Conservation (phyloP, 23 red algal species). For the Gracilaria caudata region DNA sequence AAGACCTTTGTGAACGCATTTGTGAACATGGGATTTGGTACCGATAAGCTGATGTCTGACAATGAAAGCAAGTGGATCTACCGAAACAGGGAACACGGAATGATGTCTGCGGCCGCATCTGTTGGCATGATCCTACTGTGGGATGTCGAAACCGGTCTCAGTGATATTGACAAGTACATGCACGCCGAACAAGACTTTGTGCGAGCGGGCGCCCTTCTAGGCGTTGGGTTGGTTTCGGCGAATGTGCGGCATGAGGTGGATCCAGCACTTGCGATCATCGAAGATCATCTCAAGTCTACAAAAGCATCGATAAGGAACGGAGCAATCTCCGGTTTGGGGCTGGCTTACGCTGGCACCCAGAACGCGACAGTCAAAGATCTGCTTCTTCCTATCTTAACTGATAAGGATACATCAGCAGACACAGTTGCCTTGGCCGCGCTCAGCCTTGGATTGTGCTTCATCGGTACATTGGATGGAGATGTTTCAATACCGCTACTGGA, state of each 20-base stretch:
- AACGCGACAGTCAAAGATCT: slow-evolving; percentile 74
- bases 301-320: slow-evolving; percentile 61
- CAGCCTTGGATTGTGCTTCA: slow-evolving; percentile 85
- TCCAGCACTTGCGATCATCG: slow-evolving; percentile 86
- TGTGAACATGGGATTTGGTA: slow-evolving; percentile 93
- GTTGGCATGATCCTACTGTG: slow-evolving; percentile 94
- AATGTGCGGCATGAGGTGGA: slow-evolving; percentile 90
- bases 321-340: slow-evolving; percentile 89
- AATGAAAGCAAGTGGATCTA: slow-evolving; percentile 89
- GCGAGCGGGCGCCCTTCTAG: slow-evolving; percentile 85
- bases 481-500: slow-evolving; percentile 85
- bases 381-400: slow-evolving; percentile 82
- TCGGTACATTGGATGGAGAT: slow-evolving; percentile 86
- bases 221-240: slow-evolving; percentile 86
- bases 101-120: slow-evolving; percentile 97
- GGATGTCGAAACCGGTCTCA: slow-evolving; percentile 89
- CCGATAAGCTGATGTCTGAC: slow-evolving; percentile 91
- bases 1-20: slow-evolving; percentile 97
- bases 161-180: slow-evolving; percentile 96
- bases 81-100: slow-evolving; percentile 94
- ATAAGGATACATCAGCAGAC: slow-evolving; percentile 69
- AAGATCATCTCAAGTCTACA: slow-evolving; percentile 36
- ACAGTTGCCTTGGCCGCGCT: slow-evolving; percentile 85
- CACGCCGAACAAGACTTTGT: slow-evolving; percentile 90
- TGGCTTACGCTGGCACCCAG: slow-evolving; percentile 93